phyloP scores from a whole-genome alignment of 2,329 filamentous ascomycete genomes.

The Huntiella bhutanensis region DNA sequence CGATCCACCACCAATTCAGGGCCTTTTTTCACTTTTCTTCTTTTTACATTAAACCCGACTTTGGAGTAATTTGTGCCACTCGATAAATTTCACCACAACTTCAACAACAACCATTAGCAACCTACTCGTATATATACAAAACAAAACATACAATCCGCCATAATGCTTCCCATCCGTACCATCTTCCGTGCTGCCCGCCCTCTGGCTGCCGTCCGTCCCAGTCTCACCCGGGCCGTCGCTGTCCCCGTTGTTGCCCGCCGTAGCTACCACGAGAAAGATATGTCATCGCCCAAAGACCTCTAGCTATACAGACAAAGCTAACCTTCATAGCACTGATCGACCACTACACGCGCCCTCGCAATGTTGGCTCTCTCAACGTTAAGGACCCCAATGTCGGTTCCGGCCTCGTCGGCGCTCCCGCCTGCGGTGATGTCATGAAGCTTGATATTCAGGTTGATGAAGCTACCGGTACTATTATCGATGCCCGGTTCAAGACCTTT shows the following conservation, averaged over 20 bases:
- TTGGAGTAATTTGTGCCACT: too few species aligned
- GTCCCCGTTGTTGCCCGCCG: constrained; percentile 4
- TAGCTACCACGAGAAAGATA: constrained; percentile 47
- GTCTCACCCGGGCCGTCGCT: neutral
- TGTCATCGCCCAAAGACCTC: constrained; percentile 16
- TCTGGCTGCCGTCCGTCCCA: neutral
- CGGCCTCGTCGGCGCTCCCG: constrained; percentile 74
- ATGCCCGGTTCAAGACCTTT: constrained; percentile 97
- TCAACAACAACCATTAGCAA: too few species aligned
- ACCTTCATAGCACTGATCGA: constrained; percentile 20
- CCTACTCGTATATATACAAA: neutral
- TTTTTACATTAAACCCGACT: too few species aligned
- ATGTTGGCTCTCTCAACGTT: constrained; percentile 45
- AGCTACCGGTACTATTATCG: constrained; percentile 68
- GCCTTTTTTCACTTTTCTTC: too few species aligned
- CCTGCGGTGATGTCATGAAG: constrained; percentile 86
- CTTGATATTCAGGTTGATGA: constrained; percentile 65
- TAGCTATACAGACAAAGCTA: constrained; percentile 3
- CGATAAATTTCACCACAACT: too few species aligned
- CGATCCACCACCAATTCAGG: too few species aligned
- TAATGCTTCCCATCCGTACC: constrained; percentile 9
- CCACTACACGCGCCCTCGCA: constrained; percentile 34
- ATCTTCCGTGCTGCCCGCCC: constrained; percentile 8
- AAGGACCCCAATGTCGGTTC: constrained; percentile 69
- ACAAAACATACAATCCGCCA: neutral